Conservation (phyloP, 2,329 filamentous ascomycete species). For the Colletotrichum australisinense region DNA sequence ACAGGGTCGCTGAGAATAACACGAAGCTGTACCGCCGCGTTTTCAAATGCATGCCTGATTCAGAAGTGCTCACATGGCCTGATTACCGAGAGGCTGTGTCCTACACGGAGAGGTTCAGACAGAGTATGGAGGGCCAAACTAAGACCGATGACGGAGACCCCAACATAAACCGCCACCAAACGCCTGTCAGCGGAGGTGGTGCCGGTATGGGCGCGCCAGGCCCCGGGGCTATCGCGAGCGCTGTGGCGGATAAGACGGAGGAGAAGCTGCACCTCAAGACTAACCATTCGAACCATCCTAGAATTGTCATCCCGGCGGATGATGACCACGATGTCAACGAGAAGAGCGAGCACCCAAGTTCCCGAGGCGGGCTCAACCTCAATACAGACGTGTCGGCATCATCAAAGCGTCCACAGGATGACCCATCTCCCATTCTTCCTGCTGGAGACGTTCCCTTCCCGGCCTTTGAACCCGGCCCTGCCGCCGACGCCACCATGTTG, state of each 20-base stretch:
- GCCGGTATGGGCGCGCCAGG: conserved; percentile 57
- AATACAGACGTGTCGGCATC: conserved; percentile 40
- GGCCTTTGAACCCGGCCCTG: conserved; percentile 51
- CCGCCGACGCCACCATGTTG: conserved; percentile 42
- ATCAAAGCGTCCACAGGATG: conserved; percentile 45
- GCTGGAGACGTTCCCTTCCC: conserved; percentile 60
- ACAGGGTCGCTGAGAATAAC: conserved; percentile 89
- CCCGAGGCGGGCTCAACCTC: conserved; percentile 17
- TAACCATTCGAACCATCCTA: conserved; percentile 43
- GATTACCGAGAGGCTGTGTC: conserved; percentile 88
- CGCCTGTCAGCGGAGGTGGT: conserved; percentile 46
- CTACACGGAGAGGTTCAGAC: conserved; percentile 82
- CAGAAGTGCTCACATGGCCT: conserved; percentile 91
- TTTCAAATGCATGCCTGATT: conserved; percentile 97
- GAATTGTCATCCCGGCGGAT: conserved; percentile 46
- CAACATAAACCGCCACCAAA: conserved; percentile 48
- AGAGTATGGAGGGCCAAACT: conserved; percentile 69
- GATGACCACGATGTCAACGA: conserved; percentile 48
- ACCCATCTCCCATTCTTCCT: conserved; percentile 55
- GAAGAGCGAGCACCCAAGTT: conserved; percentile 44
- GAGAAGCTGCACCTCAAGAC: conserved; percentile 43
- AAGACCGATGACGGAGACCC: conserved; percentile 62
- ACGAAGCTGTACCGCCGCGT: conserved; percentile 94
- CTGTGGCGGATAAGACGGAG: conserved; percentile 48
- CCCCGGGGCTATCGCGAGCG: conserved; percentile 50